Evolutionary conservation across 2,329 filamentous ascomycete genomes (phyloP), one percentile per base, ranked within the genome.

Genomic region (Hysterium pulicare): DNA sequence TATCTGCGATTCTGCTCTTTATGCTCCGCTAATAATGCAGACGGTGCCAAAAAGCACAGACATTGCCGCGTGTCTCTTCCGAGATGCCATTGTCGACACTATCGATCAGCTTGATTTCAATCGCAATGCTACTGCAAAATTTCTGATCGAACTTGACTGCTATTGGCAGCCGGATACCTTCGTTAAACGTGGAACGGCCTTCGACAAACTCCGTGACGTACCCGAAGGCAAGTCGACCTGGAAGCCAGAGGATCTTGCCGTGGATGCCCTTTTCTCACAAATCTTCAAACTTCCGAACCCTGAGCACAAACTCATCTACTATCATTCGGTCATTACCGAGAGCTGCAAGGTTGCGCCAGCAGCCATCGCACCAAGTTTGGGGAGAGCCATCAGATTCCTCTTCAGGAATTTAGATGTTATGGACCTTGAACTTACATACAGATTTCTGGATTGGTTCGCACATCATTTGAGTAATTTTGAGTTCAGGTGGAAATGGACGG

Each of bases 391-490:
- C 56, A 82, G 93, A 41, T 95, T 86, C 59, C 74, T 96, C 48
- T 98, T 95, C 72, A 82, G 87, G 49, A 90, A 86, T 62, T 74
- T 87, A 8, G 83, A 89, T 45, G 79, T 78, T 2, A 83, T 97
- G 74, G 93, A 98, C 60, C 74, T 96, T 36, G 90, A 97, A 68
- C 73, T 98, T 33, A 79, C 76, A 42, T 86, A 90, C 58, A 82
- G 93, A 20, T 97, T 97, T 70, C 76, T 95, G 62, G 91, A 97
- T 65, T 98, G 93, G 93, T 98, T 98, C 62, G 81, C 91, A 15
- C 93, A 98, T 66, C 93, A 98, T 71, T 72, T 98, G 53, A 96
- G 90, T 71, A 98, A 98, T 71, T 98, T 98, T 63, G 93, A 95
- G 40, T 98, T 97, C 65, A 93, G 93, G 8, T 98, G 93, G 93